Percentiles rank a stretch among this genome's conserved stretches.
Conservation (phyloP, 2,329 filamentous ascomycete genomes). For the Fusarium anguioides region DNA sequence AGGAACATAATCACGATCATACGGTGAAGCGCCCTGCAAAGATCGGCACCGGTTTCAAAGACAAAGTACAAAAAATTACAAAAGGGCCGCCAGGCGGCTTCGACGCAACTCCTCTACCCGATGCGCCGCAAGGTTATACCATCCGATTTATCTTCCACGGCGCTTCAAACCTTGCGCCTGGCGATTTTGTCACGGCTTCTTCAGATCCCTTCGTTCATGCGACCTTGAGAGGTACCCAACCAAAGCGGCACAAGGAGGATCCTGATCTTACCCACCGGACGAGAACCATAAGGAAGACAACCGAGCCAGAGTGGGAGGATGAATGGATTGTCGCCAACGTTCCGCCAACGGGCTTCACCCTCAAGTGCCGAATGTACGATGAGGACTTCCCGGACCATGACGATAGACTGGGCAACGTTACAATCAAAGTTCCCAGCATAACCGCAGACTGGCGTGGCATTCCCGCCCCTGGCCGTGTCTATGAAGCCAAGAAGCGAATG, state of each 20-base stretch:
- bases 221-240: slow-evolving; percentile 77
- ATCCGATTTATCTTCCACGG: slow-evolving; percentile 85
- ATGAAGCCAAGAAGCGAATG: slow-evolving; percentile 82
- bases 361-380: slow-evolving; percentile 90
- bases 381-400: slow-evolving; percentile 89
- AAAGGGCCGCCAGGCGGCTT: slow-evolving; percentile 77
- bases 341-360: slow-evolving; percentile 79
- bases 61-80: slow-evolving; percentile 42
- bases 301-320: slow-evolving; percentile 83
- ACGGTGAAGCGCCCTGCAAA: slow-evolving; percentile 12
- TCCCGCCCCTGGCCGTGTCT: slow-evolving; percentile 66
- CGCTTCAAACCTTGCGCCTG: slow-evolving; percentile 83
- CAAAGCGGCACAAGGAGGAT: slow-evolving; percentile 86
- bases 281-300: slow-evolving; percentile 76
- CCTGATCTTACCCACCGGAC: slow-evolving; percentile 80
- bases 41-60: slow-evolving; percentile 39
- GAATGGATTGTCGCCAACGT: slow-evolving; percentile 92
- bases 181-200: slow-evolving; percentile 79
- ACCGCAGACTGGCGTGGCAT: slow-evolving; percentile 76
- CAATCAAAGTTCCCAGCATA: slow-evolving; percentile 71
- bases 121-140: slow-evolving; percentile 82
- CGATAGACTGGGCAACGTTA: slow-evolving; percentile 88
- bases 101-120: slow-evolving; percentile 81
- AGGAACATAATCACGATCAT: slow-evolving; percentile 22
- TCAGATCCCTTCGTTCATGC: slow-evolving; percentile 87